Evolutionary conservation across 1,284 basidiomycete genomes (phyloP), one percentile per base, ranked within the genome.

Genomic region (Moesziomyces antarcticus): DNA sequence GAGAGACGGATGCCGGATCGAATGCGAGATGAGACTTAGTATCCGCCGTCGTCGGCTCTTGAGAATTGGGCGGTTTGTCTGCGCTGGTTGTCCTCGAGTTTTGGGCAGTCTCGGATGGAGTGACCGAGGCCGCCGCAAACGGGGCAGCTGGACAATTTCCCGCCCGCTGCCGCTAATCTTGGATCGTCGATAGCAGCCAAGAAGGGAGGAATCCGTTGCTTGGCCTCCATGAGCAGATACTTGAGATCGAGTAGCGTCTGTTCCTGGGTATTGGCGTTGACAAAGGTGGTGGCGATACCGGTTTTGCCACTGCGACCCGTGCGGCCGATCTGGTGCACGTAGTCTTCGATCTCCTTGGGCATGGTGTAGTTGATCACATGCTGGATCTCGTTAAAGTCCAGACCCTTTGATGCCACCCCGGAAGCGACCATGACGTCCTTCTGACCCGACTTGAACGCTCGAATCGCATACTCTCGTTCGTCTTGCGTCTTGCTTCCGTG

Each of bases 361-460:
- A 99, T 99, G 16, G 93, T 91, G 85, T 95, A 99, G 70, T 96
- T 97, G 84, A 96, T 95, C 77, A 96, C 94, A 80, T 96, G 94
- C 77, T 96, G 96, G 68, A 99, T 97, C 82, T 98, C 95, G 84
- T 92, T 94, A 85, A 99, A 99, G 85, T 99, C 97, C 62, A 99
- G 89, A 27, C 97, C 97, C 84, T 99, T 99, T 48, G 93, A 96
- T 0, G 96, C 97, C 20, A 99, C 94, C 24, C 95, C 91, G 3
- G 93, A 97, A 5, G 97, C 97, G 35, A 99, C 97, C 96, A 99
- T 98, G 56, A 99, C 96, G 84, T 99, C 97, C 84, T 98, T 98
- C 49, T 91, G 92, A 21, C 96, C 96, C 1, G 91, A 90, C 82
- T 98, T 98, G 88, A 99, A 99, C 0, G 94, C 91, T 77, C 92